Evolutionary conservation across 1,284 basidiomycete genomes (phyloP).

Genomic region (Moesziomyces aphidis): DNA sequence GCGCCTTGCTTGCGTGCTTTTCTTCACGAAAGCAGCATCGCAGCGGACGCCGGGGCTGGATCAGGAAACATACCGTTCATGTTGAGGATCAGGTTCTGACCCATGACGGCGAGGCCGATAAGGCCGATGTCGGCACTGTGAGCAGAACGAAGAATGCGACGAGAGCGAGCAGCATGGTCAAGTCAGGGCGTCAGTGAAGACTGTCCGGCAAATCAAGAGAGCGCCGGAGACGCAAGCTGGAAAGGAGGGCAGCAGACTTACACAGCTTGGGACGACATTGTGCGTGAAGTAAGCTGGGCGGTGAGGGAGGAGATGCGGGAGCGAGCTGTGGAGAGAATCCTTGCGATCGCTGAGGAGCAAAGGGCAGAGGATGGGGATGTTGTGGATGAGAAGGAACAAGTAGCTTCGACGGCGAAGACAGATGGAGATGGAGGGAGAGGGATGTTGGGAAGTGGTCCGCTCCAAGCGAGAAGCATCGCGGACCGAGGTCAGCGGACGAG

Average conservation of each 20-base stretch:
- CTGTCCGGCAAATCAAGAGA: background rate
- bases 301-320: slow-evolving; percentile 40
- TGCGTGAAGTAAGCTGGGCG: slow-evolving; percentile 37
- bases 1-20: too few relatives aligned
- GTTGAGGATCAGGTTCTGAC: slow-evolving; percentile 68
- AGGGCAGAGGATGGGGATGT: slow-evolving; percentile 18
- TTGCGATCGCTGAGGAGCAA: slow-evolving; percentile 36
- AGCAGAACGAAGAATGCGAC: background rate
- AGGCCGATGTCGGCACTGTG: slow-evolving; percentile 66
- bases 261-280: slow-evolving; percentile 56
- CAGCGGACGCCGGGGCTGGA: background rate
- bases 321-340: slow-evolving; percentile 40
- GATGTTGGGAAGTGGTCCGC: slow-evolving; percentile 2
- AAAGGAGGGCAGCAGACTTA: slow-evolving; percentile 26
- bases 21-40: too few relatives aligned
- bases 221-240: background rate
- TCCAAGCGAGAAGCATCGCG: slow-evolving; percentile 22
- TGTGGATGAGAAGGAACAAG: slow-evolving; percentile 12
- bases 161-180: background rate
- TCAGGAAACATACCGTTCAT: slow-evolving; percentile 63
- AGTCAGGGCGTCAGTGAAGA: slow-evolving; percentile 8
- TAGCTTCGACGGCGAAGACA: slow-evolving; percentile 15
- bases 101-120: slow-evolving; percentile 68
- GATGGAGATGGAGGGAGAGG: slow-evolving; percentile 5
- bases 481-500: slow-evolving; percentile 13